Evolutionary conservation across 2,329 filamentous ascomycete species (phyloP), one percentile per base, ranked within the genome.

Genomic region (Epicoccum sorghinum): DNA sequence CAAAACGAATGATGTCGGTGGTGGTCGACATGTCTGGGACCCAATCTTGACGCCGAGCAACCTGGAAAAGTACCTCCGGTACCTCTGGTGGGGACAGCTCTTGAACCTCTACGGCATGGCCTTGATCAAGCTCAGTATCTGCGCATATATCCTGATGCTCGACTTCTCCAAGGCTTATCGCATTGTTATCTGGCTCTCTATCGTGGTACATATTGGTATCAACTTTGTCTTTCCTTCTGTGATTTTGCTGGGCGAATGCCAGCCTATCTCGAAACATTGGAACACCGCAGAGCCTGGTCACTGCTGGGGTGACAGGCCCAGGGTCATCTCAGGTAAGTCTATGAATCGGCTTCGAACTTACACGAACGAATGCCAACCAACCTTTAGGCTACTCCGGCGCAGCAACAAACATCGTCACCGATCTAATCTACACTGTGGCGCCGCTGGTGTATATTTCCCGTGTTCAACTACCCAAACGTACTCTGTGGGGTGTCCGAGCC

Each of bases 41-140:
- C 66, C 66, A 0, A 51, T 61, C 2, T 51, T 64, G 40, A 63
- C 62, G 6, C 60, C 59, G 2, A 49, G 38, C n/a, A 62, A 61
- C n/a, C 24, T 66, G 40, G 47, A 58, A 14, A 54, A 51, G 3
- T 66, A 65, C 33, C 51, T 66, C 4, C 55, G 54, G 23, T 58
- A 57, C 22, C 44, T 69, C 4, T 69, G 66, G 66, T 24, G 65
- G 7, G 58, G 59, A 10, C 65, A 69, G 24, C 13, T 69, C 1
- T 59, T 69, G 12, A 69, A 67, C 10, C 50, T 69, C 0, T 67
- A 67, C 9, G 64, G 63, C 8, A 69, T 69, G 66, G 66, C 65
- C 3, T 58, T 67, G 47, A 57, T 69, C 22, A 69, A 67, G 29
- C 48, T 67, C n/a, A 67, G 65, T 46, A 65, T 69, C 4, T 67